Base-by-base conservation (phyloP, 768 basidiomycete genomes). In the Lanmaoa rubissima region DNA sequence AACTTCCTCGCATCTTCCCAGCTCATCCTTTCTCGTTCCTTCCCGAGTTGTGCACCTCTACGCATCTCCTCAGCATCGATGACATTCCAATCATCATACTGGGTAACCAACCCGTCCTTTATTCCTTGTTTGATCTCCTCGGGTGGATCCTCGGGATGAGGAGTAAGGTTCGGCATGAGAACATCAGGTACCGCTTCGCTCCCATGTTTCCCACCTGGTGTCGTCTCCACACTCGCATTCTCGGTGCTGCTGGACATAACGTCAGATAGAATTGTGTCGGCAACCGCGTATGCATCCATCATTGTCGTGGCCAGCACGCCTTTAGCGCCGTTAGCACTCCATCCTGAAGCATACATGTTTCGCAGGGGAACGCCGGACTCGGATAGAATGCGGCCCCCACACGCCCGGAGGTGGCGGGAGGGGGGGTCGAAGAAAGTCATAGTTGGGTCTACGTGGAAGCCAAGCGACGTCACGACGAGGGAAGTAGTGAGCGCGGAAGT, bases 241-340 rank as follows among this genome's bases (percentile, higher is more conserved):
- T 47, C 48, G 1, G 66, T 54, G 40, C 11, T 47, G 26, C 21
- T 7, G 1, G 53, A 51, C 28, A 72, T 67, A 17, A 80, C 78
- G 63, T 95, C 94, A 2, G 75, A 72, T 1, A 93, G 59, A 51
- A 98, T 82, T 0, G 80, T 75, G 39, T 89, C 85, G 2, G 91
- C 88, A 3, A 92, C 85, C 3, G 80, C 79, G 67, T 94, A 93
- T 21, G 95, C 91, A 67, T 97, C 82, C 72, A 92, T 84, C 94
- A 99, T 94, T 35, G 97, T 97, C 4, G 87, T 79, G 2, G 93
- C 94, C 44, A 98, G 78, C 13, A 98, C 94, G 11, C 95, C 95
- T 51, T 84, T 87, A 0, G 97, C 94, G 36, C 96, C 96, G 4
- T 82, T 85, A 2, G 92, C 88, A 2, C 92, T 88, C 97, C 97